These are phyloP conservation scores for Nectriaceae sp. DNA, from an alignment of 2,329 filamentous ascomycete species.

Conservation along the genomic window DNA sequence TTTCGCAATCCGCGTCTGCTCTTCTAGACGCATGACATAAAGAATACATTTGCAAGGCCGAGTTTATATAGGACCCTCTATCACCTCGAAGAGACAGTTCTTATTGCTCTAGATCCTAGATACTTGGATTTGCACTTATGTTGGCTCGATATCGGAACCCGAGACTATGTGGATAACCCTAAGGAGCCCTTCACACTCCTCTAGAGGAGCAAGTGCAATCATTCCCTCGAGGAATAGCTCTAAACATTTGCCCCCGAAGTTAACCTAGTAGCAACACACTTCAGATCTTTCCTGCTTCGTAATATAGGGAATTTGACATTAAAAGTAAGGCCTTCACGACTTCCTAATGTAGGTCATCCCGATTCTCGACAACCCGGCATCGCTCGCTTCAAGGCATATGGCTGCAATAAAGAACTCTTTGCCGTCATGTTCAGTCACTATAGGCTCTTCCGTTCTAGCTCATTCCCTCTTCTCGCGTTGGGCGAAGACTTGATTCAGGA, in stretches of 20 bases:
- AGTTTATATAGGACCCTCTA: neutral
- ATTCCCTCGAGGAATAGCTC: conserved; percentile 1
- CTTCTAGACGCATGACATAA: neutral
- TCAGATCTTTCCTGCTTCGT: conserved; percentile 1
- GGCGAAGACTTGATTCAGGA: conserved; percentile 1
- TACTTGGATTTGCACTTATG: no score
- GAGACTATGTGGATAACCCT: neutral
- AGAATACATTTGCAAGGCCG: conserved; percentile 1
- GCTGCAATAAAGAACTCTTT: no score
- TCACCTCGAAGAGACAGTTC: no score
- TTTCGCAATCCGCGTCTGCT: neutral
- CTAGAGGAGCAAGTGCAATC: conserved; percentile 1
- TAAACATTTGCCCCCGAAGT: neutral
- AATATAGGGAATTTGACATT: neutral
- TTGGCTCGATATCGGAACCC: no score
- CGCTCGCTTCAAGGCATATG: no score
- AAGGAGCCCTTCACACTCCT: conserved; percentile 6
- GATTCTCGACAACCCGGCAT: neutral
- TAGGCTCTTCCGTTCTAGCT: conserved; percentile 1
- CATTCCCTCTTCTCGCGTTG: conserved; percentile 6
- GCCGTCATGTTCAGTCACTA: conserved; percentile 9
- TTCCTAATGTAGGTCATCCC: conserved; percentile 2
- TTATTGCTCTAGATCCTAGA: conserved; percentile 1
- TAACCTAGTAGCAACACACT: neutral
- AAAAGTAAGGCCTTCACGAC: neutral